Conservation (phyloP, 2,329 filamentous ascomycete genomes). For the Blumeria graminis region DNA sequence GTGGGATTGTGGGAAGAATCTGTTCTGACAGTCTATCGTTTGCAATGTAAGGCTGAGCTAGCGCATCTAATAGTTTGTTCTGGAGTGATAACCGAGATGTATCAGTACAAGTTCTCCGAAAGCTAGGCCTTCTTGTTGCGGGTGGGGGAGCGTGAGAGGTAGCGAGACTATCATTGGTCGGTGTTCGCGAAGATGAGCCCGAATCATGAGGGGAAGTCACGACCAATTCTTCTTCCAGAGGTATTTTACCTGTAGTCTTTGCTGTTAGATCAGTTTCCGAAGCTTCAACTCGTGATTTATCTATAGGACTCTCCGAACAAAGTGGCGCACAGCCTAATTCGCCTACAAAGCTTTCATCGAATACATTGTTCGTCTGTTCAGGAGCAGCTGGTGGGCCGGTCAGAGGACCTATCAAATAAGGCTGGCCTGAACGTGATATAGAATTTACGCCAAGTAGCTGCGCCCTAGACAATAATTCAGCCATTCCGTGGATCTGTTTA, state of each 20-base stretch:
- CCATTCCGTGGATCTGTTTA: conserved; percentile 68
- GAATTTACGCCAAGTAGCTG: conserved; percentile 52
- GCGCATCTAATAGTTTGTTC: conserved; percentile 60
- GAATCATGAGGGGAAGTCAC: conserved; percentile 15
- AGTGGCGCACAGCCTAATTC: conserved; percentile 25
- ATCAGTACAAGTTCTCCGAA: conserved; percentile 81
- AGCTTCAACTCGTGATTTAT: background rate
- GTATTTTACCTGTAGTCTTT: conserved; percentile 4
- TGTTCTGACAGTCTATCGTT: conserved; percentile 11
- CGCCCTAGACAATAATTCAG: conserved; percentile 64
- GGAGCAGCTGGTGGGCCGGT: conserved; percentile 53
- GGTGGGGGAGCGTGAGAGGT: conserved; percentile 29
- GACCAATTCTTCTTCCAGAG: conserved; percentile 6
- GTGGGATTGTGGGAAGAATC: conserved; percentile 18
- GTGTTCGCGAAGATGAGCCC: conserved; percentile 26
- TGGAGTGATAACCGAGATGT: conserved; percentile 50
- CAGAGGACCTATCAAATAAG: conserved; percentile 34
- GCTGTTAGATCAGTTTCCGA: background rate
- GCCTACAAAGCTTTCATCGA: conserved; percentile 56
- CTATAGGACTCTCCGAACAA: conserved; percentile 7
- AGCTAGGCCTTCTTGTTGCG: conserved; percentile 33
- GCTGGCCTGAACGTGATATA: conserved; percentile 23
- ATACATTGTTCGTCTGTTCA: conserved; percentile 47
- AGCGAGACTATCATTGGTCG: conserved; percentile 30
- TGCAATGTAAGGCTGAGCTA: conserved; percentile 45